Conservation (phyloP, 768 basidiomycete genomes). For the Russula dissimulans region DNA sequence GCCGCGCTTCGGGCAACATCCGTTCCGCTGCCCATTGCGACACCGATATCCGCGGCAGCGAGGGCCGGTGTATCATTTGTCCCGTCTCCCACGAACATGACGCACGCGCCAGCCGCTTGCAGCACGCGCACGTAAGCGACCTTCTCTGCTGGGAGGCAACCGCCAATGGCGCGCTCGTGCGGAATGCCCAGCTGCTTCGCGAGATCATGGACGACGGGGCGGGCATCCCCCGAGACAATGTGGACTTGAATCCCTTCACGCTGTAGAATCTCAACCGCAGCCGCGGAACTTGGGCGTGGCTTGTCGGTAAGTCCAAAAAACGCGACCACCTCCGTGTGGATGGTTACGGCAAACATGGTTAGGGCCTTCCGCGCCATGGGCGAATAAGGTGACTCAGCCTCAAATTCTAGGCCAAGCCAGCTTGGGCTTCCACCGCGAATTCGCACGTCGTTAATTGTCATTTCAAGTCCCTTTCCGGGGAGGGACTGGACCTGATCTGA, state of each 20-base stretch:
- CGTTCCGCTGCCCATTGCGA: constrained; percentile 30
- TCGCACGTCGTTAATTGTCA: constrained; percentile 26
- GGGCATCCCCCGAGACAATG: constrained; percentile 45
- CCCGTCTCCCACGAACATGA: constrained; percentile 43
- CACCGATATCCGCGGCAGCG: constrained; percentile 41
- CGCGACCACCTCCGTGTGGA: constrained; percentile 24
- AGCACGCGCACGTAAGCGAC: constrained; percentile 26
- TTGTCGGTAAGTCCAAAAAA: constrained; percentile 37
- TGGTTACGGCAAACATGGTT: constrained; percentile 35
- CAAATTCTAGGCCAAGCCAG: constrained; percentile 26
- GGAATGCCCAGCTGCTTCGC: constrained; percentile 34
- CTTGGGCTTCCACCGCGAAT: constrained; percentile 31
- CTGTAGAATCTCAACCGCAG: constrained; percentile 30
- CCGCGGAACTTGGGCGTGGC: constrained; percentile 33
- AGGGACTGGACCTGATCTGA: constrained; percentile 23
- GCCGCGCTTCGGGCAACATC: constrained; percentile 35
- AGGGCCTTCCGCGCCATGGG: constrained; percentile 32
- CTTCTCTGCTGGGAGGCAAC: constrained; percentile 42
- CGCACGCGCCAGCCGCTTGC: constrained; percentile 22
- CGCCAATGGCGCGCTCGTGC: constrained; percentile 30
- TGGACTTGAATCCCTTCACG: constrained; percentile 31
- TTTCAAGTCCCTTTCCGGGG: constrained; percentile 30
- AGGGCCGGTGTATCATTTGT: constrained; percentile 45
- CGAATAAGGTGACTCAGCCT: constrained; percentile 25
- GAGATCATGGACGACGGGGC: constrained; percentile 34